phyloP scores from a whole-genome alignment of 2,329 filamentous ascomycete genomes.

The Hirsutella thompsonii region DNA sequence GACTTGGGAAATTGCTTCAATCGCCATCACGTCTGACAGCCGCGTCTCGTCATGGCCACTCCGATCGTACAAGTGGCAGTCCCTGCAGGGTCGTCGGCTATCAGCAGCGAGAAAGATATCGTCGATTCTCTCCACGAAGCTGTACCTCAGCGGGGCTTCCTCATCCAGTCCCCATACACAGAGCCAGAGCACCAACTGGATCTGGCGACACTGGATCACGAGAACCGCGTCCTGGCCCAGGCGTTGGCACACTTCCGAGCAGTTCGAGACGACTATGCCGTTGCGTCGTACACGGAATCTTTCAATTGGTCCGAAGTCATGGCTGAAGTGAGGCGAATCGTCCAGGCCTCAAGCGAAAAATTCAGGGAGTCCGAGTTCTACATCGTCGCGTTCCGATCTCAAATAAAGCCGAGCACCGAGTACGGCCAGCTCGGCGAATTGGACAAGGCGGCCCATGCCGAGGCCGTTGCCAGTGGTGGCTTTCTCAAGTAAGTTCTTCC shows the following conservation, averaged over 20 bases:
- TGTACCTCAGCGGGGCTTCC: conserved; percentile 12
- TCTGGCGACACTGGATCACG: conserved; percentile 49
- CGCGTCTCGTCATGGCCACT: conserved; percentile 13
- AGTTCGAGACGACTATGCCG: conserved; percentile 60
- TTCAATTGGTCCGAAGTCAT: conserved; percentile 68
- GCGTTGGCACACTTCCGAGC: conserved; percentile 54
- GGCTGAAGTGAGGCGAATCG: conserved; percentile 39
- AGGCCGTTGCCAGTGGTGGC: conserved; percentile 68
- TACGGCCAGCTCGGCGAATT: conserved; percentile 56
- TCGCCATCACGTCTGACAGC: too few relatives aligned
- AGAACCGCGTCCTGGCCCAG: conserved; percentile 57
- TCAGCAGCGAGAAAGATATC: conserved; percentile 12
- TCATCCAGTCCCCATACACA: conserved; percentile 68
- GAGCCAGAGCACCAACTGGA: conserved; percentile 59
- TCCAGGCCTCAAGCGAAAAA: conserved; percentile 23
- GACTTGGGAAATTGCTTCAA: too few relatives aligned
- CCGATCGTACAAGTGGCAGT: conserved; percentile 11
- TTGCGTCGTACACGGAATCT: conserved; percentile 54
- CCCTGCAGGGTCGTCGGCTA: conserved; percentile 11
- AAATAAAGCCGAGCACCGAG: conserved; percentile 53
- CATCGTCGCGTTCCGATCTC: conserved; percentile 72
- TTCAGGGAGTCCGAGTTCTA: conserved; percentile 63
- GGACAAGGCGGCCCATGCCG: conserved; percentile 67
- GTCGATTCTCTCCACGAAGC: conserved; percentile 13
- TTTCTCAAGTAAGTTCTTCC: conserved; percentile 56